These are phyloP conservation scores for Moniliophthora roreri DNA, from an alignment of 1,284 basidiomycete genomes.

Conservation along the genomic window DNA sequence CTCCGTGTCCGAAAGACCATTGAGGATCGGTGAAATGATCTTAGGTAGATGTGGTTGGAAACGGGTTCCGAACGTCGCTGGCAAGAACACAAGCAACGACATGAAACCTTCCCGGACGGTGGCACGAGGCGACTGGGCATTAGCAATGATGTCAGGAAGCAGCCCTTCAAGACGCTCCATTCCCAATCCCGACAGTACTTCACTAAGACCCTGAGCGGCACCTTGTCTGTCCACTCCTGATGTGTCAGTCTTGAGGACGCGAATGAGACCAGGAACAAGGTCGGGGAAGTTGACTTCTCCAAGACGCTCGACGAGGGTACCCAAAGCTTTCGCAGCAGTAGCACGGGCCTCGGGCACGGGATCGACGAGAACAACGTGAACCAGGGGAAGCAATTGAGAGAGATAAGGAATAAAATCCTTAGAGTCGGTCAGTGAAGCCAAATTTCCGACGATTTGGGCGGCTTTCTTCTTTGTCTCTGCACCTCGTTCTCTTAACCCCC, in stretches of 20 bases:
- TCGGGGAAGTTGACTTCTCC: constrained; percentile 97
- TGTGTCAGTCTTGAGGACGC: constrained; percentile 90
- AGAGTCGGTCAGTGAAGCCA: constrained; percentile 92
- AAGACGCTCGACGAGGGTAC: constrained; percentile 93
- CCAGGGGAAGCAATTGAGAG: constrained; percentile 83
- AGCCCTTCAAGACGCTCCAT: constrained; percentile 97
- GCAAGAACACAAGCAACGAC: constrained; percentile 94
- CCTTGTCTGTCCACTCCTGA: constrained; percentile 97
- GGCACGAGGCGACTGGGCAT: constrained; percentile 85
- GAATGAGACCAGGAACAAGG: constrained; percentile 87
- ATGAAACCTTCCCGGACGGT: constrained; percentile 99
- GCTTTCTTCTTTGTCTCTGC: constrained; percentile 96
- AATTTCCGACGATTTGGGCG: constrained; percentile 95
- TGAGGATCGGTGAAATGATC: constrained; percentile 92
- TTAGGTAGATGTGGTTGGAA: constrained; percentile 96
- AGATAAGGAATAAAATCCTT: constrained; percentile 98
- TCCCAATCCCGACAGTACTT: constrained; percentile 93
- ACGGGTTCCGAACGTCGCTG: constrained; percentile 93
- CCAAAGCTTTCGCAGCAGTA: constrained; percentile 96
- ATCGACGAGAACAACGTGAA: constrained; percentile 91
- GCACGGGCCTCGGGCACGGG: constrained; percentile 97
- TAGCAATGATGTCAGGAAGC: constrained; percentile 91
- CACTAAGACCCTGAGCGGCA: constrained; percentile 96
- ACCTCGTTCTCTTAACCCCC: constrained; percentile 89
- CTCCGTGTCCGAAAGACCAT: constrained; percentile 90